Base-by-base conservation (phyloP, 352 stramenopile genomes). In the Phytophthora citrophthora region DNA sequence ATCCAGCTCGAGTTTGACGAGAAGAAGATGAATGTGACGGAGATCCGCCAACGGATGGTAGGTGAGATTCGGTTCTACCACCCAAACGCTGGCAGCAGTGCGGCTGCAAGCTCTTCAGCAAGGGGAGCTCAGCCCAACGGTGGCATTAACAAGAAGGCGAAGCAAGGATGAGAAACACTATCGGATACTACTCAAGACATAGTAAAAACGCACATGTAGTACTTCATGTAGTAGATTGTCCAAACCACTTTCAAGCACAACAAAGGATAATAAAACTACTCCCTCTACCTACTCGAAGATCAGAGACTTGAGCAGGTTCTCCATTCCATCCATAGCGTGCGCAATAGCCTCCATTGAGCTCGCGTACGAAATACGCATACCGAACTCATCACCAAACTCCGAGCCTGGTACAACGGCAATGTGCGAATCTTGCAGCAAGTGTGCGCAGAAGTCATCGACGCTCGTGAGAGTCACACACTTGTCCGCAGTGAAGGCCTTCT, bases 391-490 rank as follows among this genome's bases (percentile, higher is more conserved):
- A 29, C 97, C 96, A 73, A 99, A 99, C 40, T 88, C 94, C 18
- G 93, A 97, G 32, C 97, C 97, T 0, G 97, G 96, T 32, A 99
- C 96, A 38, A 99, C 74, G 16, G 97, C 97, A 36, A 98, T 82
- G 58, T 96, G 88, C 72, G 97, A 94, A 20, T 88, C 68, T 59
- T 95, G 83, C 27, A 99, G 81, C 62, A 99, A 68, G 74, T 98
- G 96, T 58, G 97, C 84, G 77, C 94, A 98, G 43, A 94, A 91
- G 60, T 89, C 82, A 50, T 90, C 84, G 8, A 70, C 68, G 48
- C 84, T 70, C 53, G 72, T 65, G 39, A 91, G 51, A 43, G 76
- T 61, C 61, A 81, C 72, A 18, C 70, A 66, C 54, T 69, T 76
- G 44, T 83, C 77, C 26, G 72, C 54, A 18, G 63, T 79, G 46